phyloP scores from a whole-genome alignment of 1,139 yeast genomes.

The Sugiyamaella grinbergsii region DNA sequence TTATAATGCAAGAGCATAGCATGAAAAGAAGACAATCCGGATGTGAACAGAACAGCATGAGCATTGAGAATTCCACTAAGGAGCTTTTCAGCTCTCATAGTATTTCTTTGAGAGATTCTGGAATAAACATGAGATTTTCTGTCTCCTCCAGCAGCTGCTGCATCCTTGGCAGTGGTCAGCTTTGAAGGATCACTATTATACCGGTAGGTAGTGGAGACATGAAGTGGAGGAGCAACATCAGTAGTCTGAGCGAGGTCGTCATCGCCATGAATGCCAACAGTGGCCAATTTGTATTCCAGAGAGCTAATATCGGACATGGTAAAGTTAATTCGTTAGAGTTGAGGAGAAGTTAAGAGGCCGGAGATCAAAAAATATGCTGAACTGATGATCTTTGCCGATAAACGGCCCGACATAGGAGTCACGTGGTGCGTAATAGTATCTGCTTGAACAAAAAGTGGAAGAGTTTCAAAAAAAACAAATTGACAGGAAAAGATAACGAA shows the following conservation, averaged over 20 bases:
- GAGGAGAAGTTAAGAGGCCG: too few relatives aligned
- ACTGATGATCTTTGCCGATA: too few relatives aligned
- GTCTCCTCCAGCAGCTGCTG: slow-evolving; percentile 40
- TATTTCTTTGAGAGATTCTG: slow-evolving; percentile 71
- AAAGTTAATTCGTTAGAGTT: too few relatives aligned
- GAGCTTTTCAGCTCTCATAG: slow-evolving; percentile 65
- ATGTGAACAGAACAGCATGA: slow-evolving; percentile 65
- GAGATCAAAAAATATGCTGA: too few relatives aligned
- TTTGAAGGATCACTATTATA: slow-evolving; percentile 62
- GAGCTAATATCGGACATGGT: slow-evolving; percentile 5
- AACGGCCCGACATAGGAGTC: too few relatives aligned
- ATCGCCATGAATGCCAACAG: slow-evolving; percentile 39
- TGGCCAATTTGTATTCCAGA: slow-evolving; percentile 12
- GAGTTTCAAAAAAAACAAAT: too few relatives aligned
- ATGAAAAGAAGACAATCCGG: slow-evolving; percentile 80
- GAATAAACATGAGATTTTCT: slow-evolving; percentile 53
- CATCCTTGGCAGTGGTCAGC: slow-evolving; percentile 49
- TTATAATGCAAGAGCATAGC: slow-evolving; percentile 71
- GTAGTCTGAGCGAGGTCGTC: slow-evolving; percentile 35
- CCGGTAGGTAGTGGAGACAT: slow-evolving; percentile 74
- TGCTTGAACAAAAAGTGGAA: too few relatives aligned
- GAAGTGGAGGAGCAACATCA: slow-evolving; percentile 80
- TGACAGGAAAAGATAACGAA: too few relatives aligned
- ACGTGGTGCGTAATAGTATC: too few relatives aligned
- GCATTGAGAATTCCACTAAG: slow-evolving; percentile 57